These are phyloP conservation scores for Metschnikowia drakensbergensis DNA, from an alignment of 805 yeast genomes.

Conservation along the genomic window DNA sequence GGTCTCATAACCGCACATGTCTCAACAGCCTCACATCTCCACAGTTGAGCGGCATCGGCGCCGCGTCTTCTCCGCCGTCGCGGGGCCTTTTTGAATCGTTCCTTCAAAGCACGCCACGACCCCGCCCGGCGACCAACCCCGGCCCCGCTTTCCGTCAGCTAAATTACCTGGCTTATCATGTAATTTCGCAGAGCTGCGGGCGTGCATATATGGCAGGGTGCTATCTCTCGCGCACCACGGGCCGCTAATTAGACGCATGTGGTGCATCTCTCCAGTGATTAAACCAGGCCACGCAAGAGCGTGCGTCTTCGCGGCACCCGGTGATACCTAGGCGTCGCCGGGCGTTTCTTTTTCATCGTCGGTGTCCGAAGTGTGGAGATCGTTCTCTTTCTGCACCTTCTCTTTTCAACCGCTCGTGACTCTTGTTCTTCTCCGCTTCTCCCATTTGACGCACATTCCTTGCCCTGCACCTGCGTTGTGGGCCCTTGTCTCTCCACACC, in stretches of 20 bases:
- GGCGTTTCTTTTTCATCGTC: not conserved
- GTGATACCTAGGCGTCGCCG: not conserved
- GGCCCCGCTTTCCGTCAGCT: too few relatives aligned
- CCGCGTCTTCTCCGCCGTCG: too few relatives aligned
- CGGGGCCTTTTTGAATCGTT: too few relatives aligned
- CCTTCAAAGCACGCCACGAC: too few relatives aligned
- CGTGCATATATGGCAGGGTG: not conserved
- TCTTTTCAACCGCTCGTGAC: not conserved
- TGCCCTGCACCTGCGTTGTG: not conserved
- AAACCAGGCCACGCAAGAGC: not conserved
- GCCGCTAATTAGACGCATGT: not conserved
- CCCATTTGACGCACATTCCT: not conserved
- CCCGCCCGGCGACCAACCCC: too few relatives aligned
- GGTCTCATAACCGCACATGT: too few relatives aligned
- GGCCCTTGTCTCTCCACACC: not conserved
- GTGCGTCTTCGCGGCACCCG: slow-evolving; percentile 3
- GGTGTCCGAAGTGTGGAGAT: slow-evolving; percentile 2
- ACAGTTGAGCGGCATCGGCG: too few relatives aligned
- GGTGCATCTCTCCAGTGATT: not conserved
- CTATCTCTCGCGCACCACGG: slow-evolving; percentile 3
- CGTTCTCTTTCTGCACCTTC: not conserved
- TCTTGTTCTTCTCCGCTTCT: not conserved
- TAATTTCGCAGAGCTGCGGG: not conserved
- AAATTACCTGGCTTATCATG: not conserved
- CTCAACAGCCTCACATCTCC: too few relatives aligned